Percentiles rank a stretch among this genome's conserved stretches.
Evolutionary conservation across 169 alveolate species (phyloP).

Genomic region (Theileria parva): DNA sequence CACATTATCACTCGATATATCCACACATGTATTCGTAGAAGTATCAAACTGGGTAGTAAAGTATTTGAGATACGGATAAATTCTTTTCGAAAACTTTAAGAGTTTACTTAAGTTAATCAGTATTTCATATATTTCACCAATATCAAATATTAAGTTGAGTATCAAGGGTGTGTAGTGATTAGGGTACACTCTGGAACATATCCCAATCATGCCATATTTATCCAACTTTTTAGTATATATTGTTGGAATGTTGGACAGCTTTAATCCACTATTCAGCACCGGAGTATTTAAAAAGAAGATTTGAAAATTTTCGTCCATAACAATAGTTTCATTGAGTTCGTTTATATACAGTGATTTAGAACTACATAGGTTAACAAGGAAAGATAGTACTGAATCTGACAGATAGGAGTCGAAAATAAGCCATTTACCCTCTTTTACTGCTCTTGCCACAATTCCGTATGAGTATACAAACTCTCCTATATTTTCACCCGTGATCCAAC

Average conservation of each 20-base stretch:
- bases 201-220: background rate
- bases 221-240: background rate
- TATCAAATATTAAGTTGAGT: background rate
- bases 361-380: slow-evolving; percentile 68
- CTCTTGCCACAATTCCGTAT: slow-evolving; percentile 77
- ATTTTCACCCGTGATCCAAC: slow-evolving; percentile 77
- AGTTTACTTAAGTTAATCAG: slow-evolving; percentile 1
- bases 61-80: background rate
- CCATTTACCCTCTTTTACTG: slow-evolving; percentile 80
- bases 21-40: background rate
- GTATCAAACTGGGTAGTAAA: background rate
- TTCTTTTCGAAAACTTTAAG: background rate
- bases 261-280: background rate
- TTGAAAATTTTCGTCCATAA: slow-evolving; percentile 68
- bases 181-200: background rate
- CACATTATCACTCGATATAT: background rate
- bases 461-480: slow-evolving; percentile 79
- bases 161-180: background rate
- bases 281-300: slow-evolving; percentile 33
- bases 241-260: background rate
- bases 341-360: slow-evolving; percentile 60
- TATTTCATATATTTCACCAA: background rate
- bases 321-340: slow-evolving; percentile 68
- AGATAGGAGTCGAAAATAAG: slow-evolving; percentile 76
- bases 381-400: slow-evolving; percentile 70